phyloP scores from a whole-genome alignment of 805 yeast genomes.

The Wickerhamiella hasegawae region DNA sequence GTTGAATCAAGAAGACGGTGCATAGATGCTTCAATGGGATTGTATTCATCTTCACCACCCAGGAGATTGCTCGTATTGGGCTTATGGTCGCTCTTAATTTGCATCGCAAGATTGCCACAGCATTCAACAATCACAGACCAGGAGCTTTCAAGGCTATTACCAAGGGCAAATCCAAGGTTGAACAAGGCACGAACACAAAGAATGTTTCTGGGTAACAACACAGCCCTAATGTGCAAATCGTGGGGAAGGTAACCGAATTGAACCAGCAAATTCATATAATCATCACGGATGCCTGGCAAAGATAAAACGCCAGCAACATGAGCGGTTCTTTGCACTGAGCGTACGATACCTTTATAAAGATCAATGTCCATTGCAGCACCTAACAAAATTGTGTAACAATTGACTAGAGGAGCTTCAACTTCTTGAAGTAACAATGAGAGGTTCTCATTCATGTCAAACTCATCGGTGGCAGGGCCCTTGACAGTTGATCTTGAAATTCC shows the following conservation, averaged over 20 bases:
- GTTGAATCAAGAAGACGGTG: constrained; percentile 51
- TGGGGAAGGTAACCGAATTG: constrained; percentile 11
- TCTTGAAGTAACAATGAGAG: constrained; percentile 3
- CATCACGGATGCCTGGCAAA: constrained; percentile 39
- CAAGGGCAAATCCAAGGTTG: constrained; percentile 68
- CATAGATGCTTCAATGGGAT: constrained; percentile 36
- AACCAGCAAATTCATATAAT: constrained; percentile 25
- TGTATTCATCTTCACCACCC: constrained; percentile 17
- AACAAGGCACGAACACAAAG: constrained; percentile 64
- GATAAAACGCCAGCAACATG: constrained; percentile 73
- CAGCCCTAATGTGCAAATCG: constrained; percentile 3
- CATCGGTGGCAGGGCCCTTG: constrained; percentile 2
- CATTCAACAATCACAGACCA: constrained; percentile 43
- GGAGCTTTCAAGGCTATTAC: constrained; percentile 45
- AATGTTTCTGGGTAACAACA: constrained; percentile 48
- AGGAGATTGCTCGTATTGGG: constrained; percentile 3
- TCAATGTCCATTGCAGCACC: constrained; percentile 58
- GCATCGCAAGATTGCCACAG: constrained; percentile 7
- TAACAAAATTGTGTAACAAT: constrained; percentile 35
- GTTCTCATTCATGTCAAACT: neutral
- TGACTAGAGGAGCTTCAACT: constrained; percentile 21
- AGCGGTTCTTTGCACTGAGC: constrained; percentile 65
- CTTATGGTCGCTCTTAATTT: neutral
- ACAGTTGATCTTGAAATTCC: constrained; percentile 37
- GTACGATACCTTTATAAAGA: constrained; percentile 45